These are phyloP conservation scores for Naganishia sp. DNA, from an alignment of 1,284 basidiomycete genomes.

Conservation along the genomic window DNA sequence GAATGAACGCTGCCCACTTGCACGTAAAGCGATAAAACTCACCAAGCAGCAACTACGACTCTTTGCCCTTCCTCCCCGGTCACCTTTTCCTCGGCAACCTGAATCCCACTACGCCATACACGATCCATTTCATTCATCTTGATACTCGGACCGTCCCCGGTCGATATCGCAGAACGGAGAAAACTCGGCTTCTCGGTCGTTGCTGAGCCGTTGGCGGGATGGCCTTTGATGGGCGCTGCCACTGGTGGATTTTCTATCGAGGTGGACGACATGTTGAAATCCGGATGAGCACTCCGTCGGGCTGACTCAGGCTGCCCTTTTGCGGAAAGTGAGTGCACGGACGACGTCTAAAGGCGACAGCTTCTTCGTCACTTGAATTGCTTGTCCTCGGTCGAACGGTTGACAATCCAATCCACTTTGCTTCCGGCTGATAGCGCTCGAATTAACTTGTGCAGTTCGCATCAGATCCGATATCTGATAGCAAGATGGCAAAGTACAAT, in stretches of 20 bases:
- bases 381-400: not conserved
- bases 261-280: conserved; percentile 9
- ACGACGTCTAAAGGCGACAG: no score
- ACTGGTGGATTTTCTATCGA: conserved; percentile 1
- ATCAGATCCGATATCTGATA: not conserved
- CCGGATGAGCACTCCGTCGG: no score
- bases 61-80: conserved; percentile 14
- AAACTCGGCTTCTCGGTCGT: not conserved
- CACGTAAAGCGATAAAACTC: not conserved
- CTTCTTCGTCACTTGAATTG: no score
- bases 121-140: not conserved
- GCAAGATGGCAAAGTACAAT: not conserved
- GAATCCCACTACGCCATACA: not conserved
- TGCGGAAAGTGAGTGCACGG: no score
- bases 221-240: not conserved
- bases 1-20: not conserved
- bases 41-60: conserved; percentile 12
- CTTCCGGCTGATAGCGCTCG: no score
- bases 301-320: no score
- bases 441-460: no score
- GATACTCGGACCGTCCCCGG: not conserved
- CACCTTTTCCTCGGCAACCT: not conserved
- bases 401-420: not conserved
- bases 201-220: not conserved
- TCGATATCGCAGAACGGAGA: not conserved